Base-by-base conservation (phyloP, 1,139 yeast species). In the Pichia sp. region DNA sequence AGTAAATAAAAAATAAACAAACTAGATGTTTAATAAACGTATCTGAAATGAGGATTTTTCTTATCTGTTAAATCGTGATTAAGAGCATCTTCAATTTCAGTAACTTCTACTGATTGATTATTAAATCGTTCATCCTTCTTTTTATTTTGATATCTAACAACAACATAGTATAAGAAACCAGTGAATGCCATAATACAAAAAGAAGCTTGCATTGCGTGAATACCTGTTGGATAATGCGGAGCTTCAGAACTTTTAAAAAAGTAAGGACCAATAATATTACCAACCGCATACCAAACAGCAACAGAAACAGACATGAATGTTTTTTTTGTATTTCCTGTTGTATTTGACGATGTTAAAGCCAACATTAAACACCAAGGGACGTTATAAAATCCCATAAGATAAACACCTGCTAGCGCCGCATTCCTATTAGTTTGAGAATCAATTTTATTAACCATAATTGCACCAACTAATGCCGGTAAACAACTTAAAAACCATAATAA, bases 191-290 rank as follows among this genome's bases (percentile, higher is more conserved):
- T 51, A 13, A 52, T 49, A 33, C 46, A 38, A 38, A 38, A 67
- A 6, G 72, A 57, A 3, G 62, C 74, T 25, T 76, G 74, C 62
- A 78, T 74, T 16, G 79, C 71, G 41, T 73, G 71, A 55, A 74
- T 73, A 14, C 81, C 83, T 5, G 76, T 73, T 16, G 65, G 65
- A 58, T 79, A 80, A 44, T 64, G 62, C 16, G 89, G 89, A 1
- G 80, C 80, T 60, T 81, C 79, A 8, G 59, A 58, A 0, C 70
- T 70, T 56, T 77, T 71, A 63, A 84, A 84, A 49, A 84, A 75
- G 62, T 83, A 89, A 2, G 93, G 89, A 0, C 90, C 91, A 47
- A 81, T 73, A 50, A 84, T 71, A 58, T 84, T 84, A 44, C 54
- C 54, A 18, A 91, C 87, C 31, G 80, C 77, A 56, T 86, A 81